phyloP scores from a whole-genome alignment of 441 rosid genomes.

The Lepidium campestre region DNA sequence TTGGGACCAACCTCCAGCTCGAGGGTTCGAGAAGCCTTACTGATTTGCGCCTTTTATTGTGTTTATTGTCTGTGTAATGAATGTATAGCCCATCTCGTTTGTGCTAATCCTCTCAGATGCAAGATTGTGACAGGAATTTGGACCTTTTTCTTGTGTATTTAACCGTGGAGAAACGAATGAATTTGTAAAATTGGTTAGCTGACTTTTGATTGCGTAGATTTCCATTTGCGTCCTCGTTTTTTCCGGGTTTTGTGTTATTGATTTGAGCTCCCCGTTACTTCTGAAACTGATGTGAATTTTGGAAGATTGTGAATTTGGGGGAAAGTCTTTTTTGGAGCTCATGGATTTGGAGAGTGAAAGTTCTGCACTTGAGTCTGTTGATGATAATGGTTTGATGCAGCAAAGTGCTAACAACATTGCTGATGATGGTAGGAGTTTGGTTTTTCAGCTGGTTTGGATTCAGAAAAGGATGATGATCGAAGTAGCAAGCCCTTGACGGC shows the following conservation, averaged over 20 bases:
- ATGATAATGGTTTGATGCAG: constrained; percentile 40
- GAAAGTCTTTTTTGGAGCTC: neutral
- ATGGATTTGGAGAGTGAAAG: constrained; percentile 58
- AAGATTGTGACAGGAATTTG: constrained; percentile 7
- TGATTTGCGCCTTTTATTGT: constrained; percentile 19
- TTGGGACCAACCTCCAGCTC: constrained; percentile 83
- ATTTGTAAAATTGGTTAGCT: constrained; percentile 17
- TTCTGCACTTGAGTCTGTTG: constrained; percentile 54
- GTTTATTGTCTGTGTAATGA: neutral
- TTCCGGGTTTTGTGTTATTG: neutral
- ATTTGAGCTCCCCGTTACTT: constrained; percentile 28
- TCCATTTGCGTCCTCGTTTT: neutral
- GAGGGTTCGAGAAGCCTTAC: constrained; percentile 78
- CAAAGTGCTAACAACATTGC: constrained; percentile 5
- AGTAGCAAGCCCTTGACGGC: constrained; percentile 82
- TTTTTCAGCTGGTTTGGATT: constrained; percentile 48
- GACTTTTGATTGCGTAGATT: constrained; percentile 10
- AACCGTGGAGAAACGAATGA: neutral
- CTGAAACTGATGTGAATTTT: constrained; percentile 36
- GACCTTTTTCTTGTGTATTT: neutral
- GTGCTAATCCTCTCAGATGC: constrained; percentile 14
- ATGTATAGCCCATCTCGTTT: constrained; percentile 5
- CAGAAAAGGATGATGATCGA: constrained; percentile 67
- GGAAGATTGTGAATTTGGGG: neutral
- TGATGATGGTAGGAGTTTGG: constrained; percentile 29